These are phyloP conservation scores for Noccaea bulbosa DNA, from an alignment of 345 rosid species.

Conservation along the genomic window DNA sequence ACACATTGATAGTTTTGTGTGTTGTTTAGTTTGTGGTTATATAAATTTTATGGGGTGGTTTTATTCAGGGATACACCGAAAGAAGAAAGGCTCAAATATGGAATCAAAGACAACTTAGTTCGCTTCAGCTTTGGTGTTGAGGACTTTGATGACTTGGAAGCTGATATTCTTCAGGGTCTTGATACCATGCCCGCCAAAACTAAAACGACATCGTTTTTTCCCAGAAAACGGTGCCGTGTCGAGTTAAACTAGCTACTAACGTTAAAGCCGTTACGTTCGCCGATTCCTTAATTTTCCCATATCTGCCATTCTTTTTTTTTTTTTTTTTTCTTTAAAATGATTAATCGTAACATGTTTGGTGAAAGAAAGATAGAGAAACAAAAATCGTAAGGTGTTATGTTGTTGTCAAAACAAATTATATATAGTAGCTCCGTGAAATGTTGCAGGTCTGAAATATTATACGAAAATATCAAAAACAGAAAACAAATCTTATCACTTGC, in stretches of 20 bases:
- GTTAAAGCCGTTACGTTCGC: no score
- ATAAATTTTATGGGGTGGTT: background rate
- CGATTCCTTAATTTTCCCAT: no score
- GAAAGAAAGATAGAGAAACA: no score
- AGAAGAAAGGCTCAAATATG: constrained; percentile 65
- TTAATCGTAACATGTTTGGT: no score
- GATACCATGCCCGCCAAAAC: constrained; percentile 35
- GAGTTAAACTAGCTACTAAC: no score
- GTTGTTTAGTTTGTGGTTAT: background rate
- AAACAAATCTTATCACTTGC: background rate
- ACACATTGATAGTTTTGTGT: background rate
- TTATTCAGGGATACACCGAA: constrained; percentile 63
- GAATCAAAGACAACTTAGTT: constrained; percentile 79
- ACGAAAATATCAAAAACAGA: background rate
- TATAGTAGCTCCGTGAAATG: constrained; percentile 1
- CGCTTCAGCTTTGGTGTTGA: constrained; percentile 91
- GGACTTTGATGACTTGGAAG: constrained; percentile 79
- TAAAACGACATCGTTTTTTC: background rate
- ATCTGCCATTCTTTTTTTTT: no score
- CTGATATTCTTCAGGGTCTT: constrained; percentile 79
- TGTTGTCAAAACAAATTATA: no score
- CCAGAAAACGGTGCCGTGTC: constrained; percentile 4
- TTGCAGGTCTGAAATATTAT: background rate
- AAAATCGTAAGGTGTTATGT: no score
- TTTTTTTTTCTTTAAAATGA: no score